phyloP scores from a whole-genome alignment of 305 asterid genomes.

The Solanum aculeatissimum region DNA sequence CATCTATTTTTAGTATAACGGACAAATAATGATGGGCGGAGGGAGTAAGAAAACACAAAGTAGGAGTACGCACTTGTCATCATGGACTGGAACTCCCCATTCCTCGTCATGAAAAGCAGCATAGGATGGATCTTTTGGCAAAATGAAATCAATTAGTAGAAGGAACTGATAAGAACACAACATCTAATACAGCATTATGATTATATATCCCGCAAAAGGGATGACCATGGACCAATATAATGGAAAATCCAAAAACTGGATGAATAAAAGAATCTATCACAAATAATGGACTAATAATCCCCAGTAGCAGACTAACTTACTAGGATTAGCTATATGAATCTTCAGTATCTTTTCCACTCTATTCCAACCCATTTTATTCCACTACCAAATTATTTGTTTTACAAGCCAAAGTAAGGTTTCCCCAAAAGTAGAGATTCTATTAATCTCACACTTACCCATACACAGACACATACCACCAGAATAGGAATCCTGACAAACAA shows the following conservation, averaged over 20 bases:
- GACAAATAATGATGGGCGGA: no score
- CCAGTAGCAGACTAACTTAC: neutral
- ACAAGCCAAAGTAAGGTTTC: neutral
- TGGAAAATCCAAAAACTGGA: neutral
- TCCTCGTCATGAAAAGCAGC: conserved; percentile 82
- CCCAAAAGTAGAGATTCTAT: neutral
- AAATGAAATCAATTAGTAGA: conserved; percentile 24
- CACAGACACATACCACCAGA: neutral
- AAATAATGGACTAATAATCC: neutral
- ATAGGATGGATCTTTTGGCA: conserved; percentile 40
- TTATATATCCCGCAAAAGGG: neutral
- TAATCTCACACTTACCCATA: neutral
- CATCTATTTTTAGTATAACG: no score
- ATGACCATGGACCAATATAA: neutral
- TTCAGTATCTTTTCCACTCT: neutral
- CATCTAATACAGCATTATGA: neutral
- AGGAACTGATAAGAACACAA: neutral
- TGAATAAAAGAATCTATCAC: neutral
- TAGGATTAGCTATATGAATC: neutral
- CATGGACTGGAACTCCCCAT: conserved; percentile 86
- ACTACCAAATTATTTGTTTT: neutral
- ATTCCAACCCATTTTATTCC: neutral
- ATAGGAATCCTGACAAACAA: neutral
- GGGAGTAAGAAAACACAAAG: neutral
- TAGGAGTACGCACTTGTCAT: conserved; percentile 43